These are phyloP conservation scores for Trifolium dubium DNA, from an alignment of 306 rosid species.

Conservation along the genomic window DNA sequence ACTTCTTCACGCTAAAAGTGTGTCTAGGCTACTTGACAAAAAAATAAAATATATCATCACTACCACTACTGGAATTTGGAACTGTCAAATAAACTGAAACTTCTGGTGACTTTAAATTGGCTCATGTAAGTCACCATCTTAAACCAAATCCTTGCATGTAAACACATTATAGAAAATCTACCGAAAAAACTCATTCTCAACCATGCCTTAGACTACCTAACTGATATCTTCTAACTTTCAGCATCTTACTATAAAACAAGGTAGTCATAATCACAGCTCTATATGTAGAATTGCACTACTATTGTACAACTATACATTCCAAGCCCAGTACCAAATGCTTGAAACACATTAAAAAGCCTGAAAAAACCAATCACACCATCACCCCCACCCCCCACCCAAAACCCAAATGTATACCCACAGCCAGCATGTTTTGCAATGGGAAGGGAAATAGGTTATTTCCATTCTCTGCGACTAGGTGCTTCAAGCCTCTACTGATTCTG, in stretches of 20 bases:
- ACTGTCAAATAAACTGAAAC: neutral
- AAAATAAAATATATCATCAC: no score
- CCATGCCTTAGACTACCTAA: slow-evolving; percentile 22
- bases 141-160: slow-evolving; percentile 26
- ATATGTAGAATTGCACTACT: neutral
- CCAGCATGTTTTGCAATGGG: neutral
- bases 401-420: neutral
- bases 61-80: no score
- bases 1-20: no score
- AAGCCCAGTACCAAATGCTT: neutral
- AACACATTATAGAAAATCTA: neutral
- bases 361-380: neutral
- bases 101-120: neutral
- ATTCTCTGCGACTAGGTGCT: neutral
- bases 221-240: slow-evolving; percentile 1
- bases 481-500: slow-evolving; percentile 11
- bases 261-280: slow-evolving; percentile 13
- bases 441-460: neutral
- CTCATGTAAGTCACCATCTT: neutral
- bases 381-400: neutral
- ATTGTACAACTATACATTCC: neutral
- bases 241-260: neutral
- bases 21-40: no score
- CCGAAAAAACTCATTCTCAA: slow-evolving; percentile 14
- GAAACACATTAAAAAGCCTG: neutral